phyloP scores from a whole-genome alignment of 2,329 filamentous ascomycete species.

The Trichoderma arundinaceum region DNA sequence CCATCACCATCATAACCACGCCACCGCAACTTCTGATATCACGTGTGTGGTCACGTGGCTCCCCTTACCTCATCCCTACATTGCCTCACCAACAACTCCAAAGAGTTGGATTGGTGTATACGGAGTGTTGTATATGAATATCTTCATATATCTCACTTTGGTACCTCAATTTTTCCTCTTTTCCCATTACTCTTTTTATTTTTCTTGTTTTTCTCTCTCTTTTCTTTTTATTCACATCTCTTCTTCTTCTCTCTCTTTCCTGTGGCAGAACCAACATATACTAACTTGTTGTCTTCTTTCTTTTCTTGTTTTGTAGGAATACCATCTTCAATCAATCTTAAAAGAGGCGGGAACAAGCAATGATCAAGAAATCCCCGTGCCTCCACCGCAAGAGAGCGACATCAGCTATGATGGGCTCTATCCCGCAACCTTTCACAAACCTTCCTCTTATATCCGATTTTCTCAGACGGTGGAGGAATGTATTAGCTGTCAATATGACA shows the following conservation, averaged over 20 bases:
- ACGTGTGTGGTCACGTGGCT: conserved; percentile 56
- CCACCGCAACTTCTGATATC: conserved; percentile 47
- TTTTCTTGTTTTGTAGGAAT: conserved; percentile 69
- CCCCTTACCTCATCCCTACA: conserved; percentile 38
- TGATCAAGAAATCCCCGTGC: conserved; percentile 68
- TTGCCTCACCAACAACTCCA: conserved; percentile 18
- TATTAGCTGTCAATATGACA: conserved; percentile 88
- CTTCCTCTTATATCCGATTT: conserved; percentile 93
- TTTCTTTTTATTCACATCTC: not conserved
- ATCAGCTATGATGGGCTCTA: conserved; percentile 91
- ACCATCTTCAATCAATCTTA: conserved; percentile 86
- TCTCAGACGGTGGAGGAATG: conserved; percentile 98
- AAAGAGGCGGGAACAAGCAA: conserved; percentile 61
- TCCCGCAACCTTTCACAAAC: conserved; percentile 77
- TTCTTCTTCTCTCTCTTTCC: not conserved
- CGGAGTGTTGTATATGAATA: not conserved
- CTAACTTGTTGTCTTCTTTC: conserved; percentile 11
- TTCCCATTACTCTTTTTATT: not conserved
- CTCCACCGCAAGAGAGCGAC: conserved; percentile 66
- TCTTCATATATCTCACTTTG: conserved; percentile 9
- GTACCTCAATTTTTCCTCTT: not conserved
- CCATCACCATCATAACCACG: conserved; percentile 36
- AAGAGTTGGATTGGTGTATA: conserved; percentile 15
- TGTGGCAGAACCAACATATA: not conserved
- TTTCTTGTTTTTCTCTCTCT: not conserved